Percentiles rank a stretch among this genome's conserved stretches.
phyloP scores from a whole-genome alignment of 805 yeast genomes.

The Debaryomyces tyrocola region DNA sequence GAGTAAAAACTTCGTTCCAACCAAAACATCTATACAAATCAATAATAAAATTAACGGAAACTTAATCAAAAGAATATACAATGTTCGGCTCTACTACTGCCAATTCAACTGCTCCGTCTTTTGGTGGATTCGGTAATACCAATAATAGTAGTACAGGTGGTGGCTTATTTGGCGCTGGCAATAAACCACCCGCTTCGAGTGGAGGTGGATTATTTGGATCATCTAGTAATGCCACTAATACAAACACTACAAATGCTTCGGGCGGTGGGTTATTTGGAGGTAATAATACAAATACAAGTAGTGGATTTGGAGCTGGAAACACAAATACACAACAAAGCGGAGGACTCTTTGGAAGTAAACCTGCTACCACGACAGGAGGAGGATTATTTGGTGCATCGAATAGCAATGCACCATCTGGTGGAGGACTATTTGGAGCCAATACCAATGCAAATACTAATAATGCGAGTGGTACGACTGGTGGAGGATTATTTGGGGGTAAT shows the following conservation, averaged over 20 bases:
- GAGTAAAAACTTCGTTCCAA: no score
- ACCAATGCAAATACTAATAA: conserved; percentile 8
- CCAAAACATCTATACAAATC: background rate
- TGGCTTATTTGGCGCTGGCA: conserved; percentile 6
- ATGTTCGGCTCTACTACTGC: conserved; percentile 16
- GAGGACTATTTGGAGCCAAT: conserved; percentile 20
- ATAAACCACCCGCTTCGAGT: conserved; percentile 3
- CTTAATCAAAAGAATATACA: background rate
- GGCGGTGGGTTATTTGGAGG: conserved; percentile 6
- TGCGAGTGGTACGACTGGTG: conserved; percentile 14
- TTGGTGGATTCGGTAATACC: conserved; percentile 12
- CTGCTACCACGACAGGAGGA: conserved; percentile 9
- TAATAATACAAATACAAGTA: background rate
- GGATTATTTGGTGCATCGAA: conserved; percentile 20
- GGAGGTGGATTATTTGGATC: conserved; percentile 6
- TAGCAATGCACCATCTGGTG: conserved; percentile 17
- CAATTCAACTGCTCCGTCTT: conserved; percentile 8
- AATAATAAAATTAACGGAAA: background rate
- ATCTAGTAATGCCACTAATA: background rate
- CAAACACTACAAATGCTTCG: conserved; percentile 2
- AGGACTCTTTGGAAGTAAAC: conserved; percentile 13
- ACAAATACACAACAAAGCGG: conserved; percentile 8
- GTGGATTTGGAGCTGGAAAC: background rate
- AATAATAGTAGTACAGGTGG: conserved; percentile 4
- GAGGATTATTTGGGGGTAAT: conserved; percentile 28